Percentiles rank a stretch among this genome's conserved stretches.
Conservation (phyloP, 192 early-diverging fungal genomes). For the Ambispora gerdemannii region DNA sequence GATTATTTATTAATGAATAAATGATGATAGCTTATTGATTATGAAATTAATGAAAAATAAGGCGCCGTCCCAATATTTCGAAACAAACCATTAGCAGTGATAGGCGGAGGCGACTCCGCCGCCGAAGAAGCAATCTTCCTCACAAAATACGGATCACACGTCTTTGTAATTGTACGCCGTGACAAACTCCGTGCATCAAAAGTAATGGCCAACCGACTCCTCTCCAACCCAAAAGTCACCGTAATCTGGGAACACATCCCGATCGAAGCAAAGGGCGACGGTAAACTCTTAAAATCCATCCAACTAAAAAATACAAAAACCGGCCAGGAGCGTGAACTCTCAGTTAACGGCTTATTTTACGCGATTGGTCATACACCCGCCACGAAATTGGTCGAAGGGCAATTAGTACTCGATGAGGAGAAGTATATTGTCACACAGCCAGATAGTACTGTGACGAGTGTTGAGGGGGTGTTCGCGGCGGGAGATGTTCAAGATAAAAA, state of each 20-base stretch:
- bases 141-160: constrained; percentile 94
- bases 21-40: too few species aligned
- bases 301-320: constrained; percentile 77
- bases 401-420: constrained; percentile 79
- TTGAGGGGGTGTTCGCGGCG: constrained; percentile 93
- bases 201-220: constrained; percentile 91
- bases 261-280: constrained; percentile 83
- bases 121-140: constrained; percentile 96
- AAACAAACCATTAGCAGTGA: constrained; percentile 90
- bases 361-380: constrained; percentile 97
- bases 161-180: constrained; percentile 90
- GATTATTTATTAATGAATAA: too few species aligned
- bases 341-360: constrained; percentile 93
- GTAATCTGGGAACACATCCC: constrained; percentile 89
- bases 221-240: constrained; percentile 86
- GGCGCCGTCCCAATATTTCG: constrained; percentile 95
- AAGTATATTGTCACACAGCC: constrained; percentile 86
- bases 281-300: constrained; percentile 68
- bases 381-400: constrained; percentile 67
- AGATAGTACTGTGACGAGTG: constrained; percentile 77
- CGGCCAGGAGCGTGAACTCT: constrained; percentile 58
- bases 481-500: constrained; percentile 97
- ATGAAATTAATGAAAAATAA: too few species aligned
- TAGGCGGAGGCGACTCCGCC: constrained; percentile 96
- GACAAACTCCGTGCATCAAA: constrained; percentile 95